These are phyloP conservation scores for Aspergillus funiculosus DNA, from an alignment of 495 filamentous ascomycete genomes.

Conservation along the genomic window DNA sequence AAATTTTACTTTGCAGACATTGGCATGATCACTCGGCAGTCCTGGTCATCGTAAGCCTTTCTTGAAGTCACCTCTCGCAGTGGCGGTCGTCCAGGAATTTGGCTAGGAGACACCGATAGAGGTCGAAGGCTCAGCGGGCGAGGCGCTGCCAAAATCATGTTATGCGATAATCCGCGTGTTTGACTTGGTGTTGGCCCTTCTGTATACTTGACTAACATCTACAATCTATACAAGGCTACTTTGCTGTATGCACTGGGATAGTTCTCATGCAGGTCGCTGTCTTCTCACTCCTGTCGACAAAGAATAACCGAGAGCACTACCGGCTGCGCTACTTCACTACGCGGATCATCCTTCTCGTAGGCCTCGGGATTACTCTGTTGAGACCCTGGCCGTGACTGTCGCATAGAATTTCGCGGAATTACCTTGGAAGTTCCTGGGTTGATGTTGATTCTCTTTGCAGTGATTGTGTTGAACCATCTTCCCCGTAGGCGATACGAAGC, in stretches of 20 bases:
- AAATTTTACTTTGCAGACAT: not conserved
- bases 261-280: not conserved
- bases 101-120: slow-evolving; percentile 1
- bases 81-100: slow-evolving; percentile 1
- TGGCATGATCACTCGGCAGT: slow-evolving; percentile 1
- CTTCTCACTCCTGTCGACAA: not conserved
- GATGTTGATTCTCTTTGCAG: not conserved
- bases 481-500: not conserved
- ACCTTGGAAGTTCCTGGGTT: not conserved
- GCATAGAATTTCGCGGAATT: not conserved
- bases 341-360: not conserved
- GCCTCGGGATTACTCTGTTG: slow-evolving; percentile 1
- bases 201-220: not conserved
- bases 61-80: not conserved
- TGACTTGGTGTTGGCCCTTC: not conserved
- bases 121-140: not conserved
- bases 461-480: slow-evolving; percentile 1
- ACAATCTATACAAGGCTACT: not conserved
- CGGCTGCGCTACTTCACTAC: not conserved
- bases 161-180: not conserved
- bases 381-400: not conserved
- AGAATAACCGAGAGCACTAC: not conserved
- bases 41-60: slow-evolving; percentile 1
- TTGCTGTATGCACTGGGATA: not conserved
- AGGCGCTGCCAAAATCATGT: not conserved